These are phyloP conservation scores for Saturnispora gosingensis DNA, from an alignment of 805 yeast genomes.

Conservation along the genomic window DNA sequence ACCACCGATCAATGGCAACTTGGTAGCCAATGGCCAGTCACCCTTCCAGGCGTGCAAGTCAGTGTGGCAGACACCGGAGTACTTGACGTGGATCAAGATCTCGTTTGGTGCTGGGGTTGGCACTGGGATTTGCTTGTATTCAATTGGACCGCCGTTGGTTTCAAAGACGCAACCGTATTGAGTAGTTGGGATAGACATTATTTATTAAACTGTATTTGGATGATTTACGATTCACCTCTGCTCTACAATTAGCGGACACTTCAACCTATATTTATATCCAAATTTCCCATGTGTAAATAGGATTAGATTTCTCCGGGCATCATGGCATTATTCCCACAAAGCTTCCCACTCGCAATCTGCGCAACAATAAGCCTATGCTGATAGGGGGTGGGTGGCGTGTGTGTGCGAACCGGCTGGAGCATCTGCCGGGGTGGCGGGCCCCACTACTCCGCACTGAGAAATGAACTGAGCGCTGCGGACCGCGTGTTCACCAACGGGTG, in stretches of 20 bases:
- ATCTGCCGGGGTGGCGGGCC: not conserved
- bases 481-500: slow-evolving; percentile 86
- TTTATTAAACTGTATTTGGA: not conserved
- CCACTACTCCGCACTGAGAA: slow-evolving; percentile 1
- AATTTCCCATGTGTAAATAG: slow-evolving; percentile 15
- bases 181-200: slow-evolving; percentile 41
- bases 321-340: not conserved
- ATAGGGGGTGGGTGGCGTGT: not conserved
- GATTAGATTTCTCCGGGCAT: not conserved
- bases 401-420: not conserved
- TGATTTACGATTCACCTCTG: not conserved
- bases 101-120: slow-evolving; percentile 68
- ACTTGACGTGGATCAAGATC: slow-evolving; percentile 63
- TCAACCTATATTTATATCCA: not conserved
- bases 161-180: slow-evolving; percentile 64
- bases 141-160: slow-evolving; percentile 49
- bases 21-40: slow-evolving; percentile 72
- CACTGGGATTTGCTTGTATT: slow-evolving; percentile 61
- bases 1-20: slow-evolving; percentile 70
- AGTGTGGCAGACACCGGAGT: slow-evolving; percentile 86
- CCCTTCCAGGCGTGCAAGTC: slow-evolving; percentile 88
- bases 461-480: slow-evolving; percentile 47
- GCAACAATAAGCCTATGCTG: not conserved
- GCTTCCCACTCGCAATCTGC: not conserved
- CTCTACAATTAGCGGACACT: not conserved